Base-by-base conservation (phyloP, 23 red algal species). In the Gracilaria caudata region DNA sequence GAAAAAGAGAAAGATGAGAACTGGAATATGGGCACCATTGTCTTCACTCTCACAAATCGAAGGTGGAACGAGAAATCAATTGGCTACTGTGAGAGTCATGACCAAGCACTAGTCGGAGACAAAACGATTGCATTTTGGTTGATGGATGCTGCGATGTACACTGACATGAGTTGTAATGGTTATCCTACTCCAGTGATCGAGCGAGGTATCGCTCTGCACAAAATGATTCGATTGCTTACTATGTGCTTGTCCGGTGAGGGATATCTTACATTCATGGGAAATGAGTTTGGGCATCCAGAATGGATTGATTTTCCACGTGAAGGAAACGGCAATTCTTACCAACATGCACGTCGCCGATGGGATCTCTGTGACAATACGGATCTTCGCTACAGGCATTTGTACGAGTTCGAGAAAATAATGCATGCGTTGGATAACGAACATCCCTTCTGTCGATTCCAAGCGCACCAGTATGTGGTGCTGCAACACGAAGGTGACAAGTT, bases 231-330 rank as follows among this genome's bases (percentile, higher is more conserved):
- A 23, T 34, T 99, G 53, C 75, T 99, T n/a, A 85, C 90, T 0
- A 94, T 95, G 72, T 82, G 84, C 49, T 80, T 99, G 38, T 90
- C 85, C 23, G 97, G 97, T 56, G 97, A 99, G 82, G 97, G 92
- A 14, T 99, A 99, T 83, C 89, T 99, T 19, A 99, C 84, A 21
- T 99, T 99, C 61, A 99, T 99, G 97, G 97, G 97, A 28, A 99
- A 99, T 87, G 97, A 99, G 77, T 99, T 99, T 94, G 97, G 97
- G 6, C 97, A 99, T 79, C 97, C 97, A 7, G 97, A 99, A 80
- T 99, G 97, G 97, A 81, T 99, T 58, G 97, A 99, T 59, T 99
- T 99, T 77, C 97, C 97, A n/a, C 92, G 97, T 35, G 92, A 88
- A 80, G 97, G 97, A 46, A 99, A 99, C 83, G 83, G 83, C 21